Evolutionary conservation across 2,329 filamentous ascomycete genomes (phyloP).

Genomic region (Paraconiothyrium brasiliense): DNA sequence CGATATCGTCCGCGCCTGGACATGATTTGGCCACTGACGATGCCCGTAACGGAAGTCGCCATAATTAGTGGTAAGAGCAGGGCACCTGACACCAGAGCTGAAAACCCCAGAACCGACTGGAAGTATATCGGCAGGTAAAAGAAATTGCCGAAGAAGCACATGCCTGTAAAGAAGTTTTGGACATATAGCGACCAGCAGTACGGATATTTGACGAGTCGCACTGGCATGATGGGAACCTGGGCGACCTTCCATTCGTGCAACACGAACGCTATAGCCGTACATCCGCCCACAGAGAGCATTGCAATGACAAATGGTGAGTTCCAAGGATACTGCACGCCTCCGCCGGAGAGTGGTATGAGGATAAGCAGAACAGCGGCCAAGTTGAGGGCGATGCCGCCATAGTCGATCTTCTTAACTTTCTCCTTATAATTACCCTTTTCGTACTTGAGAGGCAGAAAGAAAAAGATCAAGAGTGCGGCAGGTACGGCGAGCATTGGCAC

Average conservation of each 20-base stretch:
- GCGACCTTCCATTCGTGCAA: conserved; percentile 66
- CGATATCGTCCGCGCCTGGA: conserved; percentile 22
- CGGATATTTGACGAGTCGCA: conserved; percentile 16
- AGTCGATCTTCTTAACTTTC: conserved; percentile 47
- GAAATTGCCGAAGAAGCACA: conserved; percentile 66
- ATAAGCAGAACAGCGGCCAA: conserved; percentile 60
- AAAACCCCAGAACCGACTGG: conserved; percentile 59
- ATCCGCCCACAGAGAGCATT: conserved; percentile 62
- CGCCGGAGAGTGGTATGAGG: conserved; percentile 71
- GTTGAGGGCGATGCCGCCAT: conserved; percentile 44
- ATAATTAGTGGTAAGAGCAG: conserved; percentile 24
- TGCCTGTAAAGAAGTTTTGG: conserved; percentile 68
- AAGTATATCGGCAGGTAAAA: conserved; percentile 71
- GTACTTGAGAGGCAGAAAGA: conserved; percentile 65
- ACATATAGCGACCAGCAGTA: conserved; percentile 61
- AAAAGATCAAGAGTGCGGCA: conserved; percentile 65
- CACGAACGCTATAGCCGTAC: conserved; percentile 59
- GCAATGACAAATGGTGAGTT: conserved; percentile 65
- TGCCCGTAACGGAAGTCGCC: conserved; percentile 19
- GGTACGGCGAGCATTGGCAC: conserved; percentile 71
- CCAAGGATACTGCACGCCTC: conserved; percentile 66
- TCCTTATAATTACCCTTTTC: conserved; percentile 17
- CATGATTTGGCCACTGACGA: conserved; percentile 25
- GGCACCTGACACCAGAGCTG: conserved; percentile 22
- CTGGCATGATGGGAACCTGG: conserved; percentile 65